A percentile compares a stretch with the other conserved stretches of the same genome.
Conservation (phyloP, 2,329 filamentous ascomycete genomes). For the Huntiella decipiens region DNA sequence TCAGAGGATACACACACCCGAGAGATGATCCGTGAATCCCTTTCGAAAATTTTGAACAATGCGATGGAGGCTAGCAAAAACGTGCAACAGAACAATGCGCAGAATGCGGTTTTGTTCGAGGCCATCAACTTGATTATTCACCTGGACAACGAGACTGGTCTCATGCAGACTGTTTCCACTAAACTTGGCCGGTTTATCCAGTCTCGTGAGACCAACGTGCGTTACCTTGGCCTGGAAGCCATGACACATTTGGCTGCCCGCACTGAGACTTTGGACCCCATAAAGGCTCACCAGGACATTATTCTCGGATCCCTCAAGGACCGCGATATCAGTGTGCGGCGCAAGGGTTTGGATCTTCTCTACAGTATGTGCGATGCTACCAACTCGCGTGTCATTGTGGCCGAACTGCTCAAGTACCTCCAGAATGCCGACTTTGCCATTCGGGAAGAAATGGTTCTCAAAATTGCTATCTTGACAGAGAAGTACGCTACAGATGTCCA, state of each 20-base stretch:
- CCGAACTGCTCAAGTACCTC: constrained; percentile 81
- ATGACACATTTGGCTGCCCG: constrained; percentile 96
- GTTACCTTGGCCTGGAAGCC: constrained; percentile 86
- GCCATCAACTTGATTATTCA: constrained; percentile 98
- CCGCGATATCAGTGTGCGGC: constrained; percentile 86
- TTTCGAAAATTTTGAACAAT: constrained; percentile 78
- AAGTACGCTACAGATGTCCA: constrained; percentile 97
- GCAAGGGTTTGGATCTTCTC: constrained; percentile 84
- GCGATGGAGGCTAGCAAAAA: constrained; percentile 94
- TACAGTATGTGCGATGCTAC: constrained; percentile 98
- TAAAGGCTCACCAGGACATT: constrained; percentile 93
- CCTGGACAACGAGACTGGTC: constrained; percentile 76
- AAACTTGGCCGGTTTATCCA: constrained; percentile 89
- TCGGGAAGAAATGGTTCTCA: constrained; percentile 96
- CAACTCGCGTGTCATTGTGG: constrained; percentile 87
- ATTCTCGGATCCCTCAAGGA: constrained; percentile 90
- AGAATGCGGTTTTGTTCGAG: constrained; percentile 94
- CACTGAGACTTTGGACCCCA: constrained; percentile 84
- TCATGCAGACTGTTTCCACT: constrained; percentile 91
- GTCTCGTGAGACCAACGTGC: constrained; percentile 89
- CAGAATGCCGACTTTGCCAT: constrained; percentile 96
- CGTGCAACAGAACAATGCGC: constrained; percentile 96
- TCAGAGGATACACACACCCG: constrained; percentile 93
- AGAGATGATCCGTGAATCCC: constrained; percentile 74
- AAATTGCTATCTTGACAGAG: constrained; percentile 94